These are phyloP conservation scores for Umbelopsis vinacea DNA, from an alignment of 192 early-diverging fungal genomes.

Conservation along the genomic window DNA sequence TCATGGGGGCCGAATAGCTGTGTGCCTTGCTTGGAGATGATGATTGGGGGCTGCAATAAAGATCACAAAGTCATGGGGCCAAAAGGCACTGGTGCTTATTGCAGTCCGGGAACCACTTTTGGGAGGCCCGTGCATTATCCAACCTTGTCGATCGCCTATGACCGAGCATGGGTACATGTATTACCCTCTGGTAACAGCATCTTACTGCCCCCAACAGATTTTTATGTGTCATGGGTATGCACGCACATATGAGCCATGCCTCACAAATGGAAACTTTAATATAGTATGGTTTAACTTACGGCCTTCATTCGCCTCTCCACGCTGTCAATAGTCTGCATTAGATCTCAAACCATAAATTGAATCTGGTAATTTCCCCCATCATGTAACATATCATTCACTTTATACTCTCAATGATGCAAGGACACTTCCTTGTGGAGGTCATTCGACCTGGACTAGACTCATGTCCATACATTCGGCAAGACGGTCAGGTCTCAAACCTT, in stretches of 20 bases:
- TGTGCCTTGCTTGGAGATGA: constrained; percentile 10
- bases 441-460: neutral
- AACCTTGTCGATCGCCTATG: neutral
- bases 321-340: no score
- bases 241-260: neutral
- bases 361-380: no score
- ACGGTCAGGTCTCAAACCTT: neutral
- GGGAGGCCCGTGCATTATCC: constrained; percentile 7
- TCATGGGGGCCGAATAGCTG: neutral
- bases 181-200: no score
- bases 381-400: no score
- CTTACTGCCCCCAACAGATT: neutral
- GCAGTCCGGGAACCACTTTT: neutral
- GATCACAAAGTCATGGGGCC: constrained; percentile 6
- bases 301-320: no score
- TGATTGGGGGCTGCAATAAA: neutral
- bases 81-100: neutral
- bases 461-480: neutral
- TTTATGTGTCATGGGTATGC: neutral
- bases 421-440: no score
- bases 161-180: no score
- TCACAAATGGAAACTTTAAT: no score
- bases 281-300: no score
- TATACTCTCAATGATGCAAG: no score
- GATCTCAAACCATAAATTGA: no score